A percentile compares a stretch with the other conserved stretches of the same genome.
phyloP scores from a whole-genome alignment of 345 rosid species.

The Crucihimalaya himalaica region DNA sequence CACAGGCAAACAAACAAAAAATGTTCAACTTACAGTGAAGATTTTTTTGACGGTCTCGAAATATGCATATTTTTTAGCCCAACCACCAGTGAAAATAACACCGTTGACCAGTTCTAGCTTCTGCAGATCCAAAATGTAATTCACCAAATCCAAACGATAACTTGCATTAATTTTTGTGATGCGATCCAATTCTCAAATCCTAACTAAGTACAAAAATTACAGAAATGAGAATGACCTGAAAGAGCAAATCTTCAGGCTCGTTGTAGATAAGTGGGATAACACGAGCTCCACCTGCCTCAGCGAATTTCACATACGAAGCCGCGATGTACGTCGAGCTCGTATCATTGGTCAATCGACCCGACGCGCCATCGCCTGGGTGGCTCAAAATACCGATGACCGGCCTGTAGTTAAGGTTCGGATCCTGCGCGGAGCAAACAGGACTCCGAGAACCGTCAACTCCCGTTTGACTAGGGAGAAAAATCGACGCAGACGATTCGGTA shows the following conservation, averaged over 20 bases:
- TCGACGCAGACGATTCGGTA: constrained; percentile 24
- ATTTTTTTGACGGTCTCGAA: constrained; percentile 49
- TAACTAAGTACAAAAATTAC: background rate
- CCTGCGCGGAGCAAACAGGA: constrained; percentile 49
- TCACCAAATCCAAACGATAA: constrained; percentile 3
- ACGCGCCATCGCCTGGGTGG: constrained; percentile 95
- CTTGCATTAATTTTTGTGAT: background rate
- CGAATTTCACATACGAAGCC: constrained; percentile 87
- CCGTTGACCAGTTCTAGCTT: constrained; percentile 83
- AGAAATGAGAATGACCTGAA: constrained; percentile 50
- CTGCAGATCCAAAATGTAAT: constrained; percentile 42
- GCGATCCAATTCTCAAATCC: background rate
- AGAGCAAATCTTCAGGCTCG: constrained; percentile 68
- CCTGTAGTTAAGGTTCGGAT: constrained; percentile 60
- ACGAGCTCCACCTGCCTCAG: constrained; percentile 89
- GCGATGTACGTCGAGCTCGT: constrained; percentile 69
- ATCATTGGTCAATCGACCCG: constrained; percentile 68
- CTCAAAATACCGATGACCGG: constrained; percentile 82
- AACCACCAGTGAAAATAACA: constrained; percentile 84
- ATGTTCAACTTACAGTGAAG: constrained; percentile 48
- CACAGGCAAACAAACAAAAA: no score
- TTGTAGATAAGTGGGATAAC: constrained; percentile 85
- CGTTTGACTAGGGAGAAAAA: constrained; percentile 54
- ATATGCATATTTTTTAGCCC: constrained; percentile 75
- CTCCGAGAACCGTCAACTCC: constrained; percentile 11